phyloP scores from a whole-genome alignment of 495 filamentous ascomycete genomes.

The Hypomontagnella monticulosa region DNA sequence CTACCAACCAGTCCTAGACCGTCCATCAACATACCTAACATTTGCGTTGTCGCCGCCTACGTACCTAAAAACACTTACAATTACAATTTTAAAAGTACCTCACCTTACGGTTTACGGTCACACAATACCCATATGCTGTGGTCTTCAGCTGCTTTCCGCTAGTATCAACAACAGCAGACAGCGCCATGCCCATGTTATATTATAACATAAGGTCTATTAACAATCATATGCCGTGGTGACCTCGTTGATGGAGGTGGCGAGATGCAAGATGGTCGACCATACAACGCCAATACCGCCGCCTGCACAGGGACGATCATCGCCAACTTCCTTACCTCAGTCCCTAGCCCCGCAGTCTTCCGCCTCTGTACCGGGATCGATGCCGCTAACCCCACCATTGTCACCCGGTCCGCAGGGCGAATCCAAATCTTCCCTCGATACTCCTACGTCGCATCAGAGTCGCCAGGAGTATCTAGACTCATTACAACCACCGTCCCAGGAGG shows the following conservation, averaged over 20 bases:
- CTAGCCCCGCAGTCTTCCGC: constrained; percentile 25
- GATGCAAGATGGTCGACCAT: constrained; percentile 9
- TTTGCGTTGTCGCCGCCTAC: background rate
- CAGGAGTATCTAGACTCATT: constrained; percentile 62
- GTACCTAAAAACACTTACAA: background rate
- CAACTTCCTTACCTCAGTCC: constrained; percentile 11
- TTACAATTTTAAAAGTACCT: background rate
- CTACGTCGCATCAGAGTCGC: constrained; percentile 32
- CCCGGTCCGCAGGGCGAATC: constrained; percentile 18
- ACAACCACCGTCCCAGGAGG: constrained; percentile 53
- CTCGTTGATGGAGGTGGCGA: background rate
- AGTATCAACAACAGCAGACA: constrained; percentile 16
- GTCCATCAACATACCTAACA: background rate
- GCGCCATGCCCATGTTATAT: constrained; percentile 5
- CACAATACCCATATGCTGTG: constrained; percentile 6
- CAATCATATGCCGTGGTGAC: background rate
- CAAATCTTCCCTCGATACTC: constrained; percentile 17
- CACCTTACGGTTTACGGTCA: background rate
- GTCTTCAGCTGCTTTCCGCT: background rate
- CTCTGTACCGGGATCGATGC: constrained; percentile 19
- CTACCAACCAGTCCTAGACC: background rate
- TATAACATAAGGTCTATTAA: background rate
- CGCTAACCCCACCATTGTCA: constrained; percentile 39
- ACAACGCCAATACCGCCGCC: constrained; percentile 4
- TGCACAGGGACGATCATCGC: constrained; percentile 11